Base-by-base conservation (phyloP, 495 filamentous ascomycete genomes). In the Tuber umbilicatum region DNA sequence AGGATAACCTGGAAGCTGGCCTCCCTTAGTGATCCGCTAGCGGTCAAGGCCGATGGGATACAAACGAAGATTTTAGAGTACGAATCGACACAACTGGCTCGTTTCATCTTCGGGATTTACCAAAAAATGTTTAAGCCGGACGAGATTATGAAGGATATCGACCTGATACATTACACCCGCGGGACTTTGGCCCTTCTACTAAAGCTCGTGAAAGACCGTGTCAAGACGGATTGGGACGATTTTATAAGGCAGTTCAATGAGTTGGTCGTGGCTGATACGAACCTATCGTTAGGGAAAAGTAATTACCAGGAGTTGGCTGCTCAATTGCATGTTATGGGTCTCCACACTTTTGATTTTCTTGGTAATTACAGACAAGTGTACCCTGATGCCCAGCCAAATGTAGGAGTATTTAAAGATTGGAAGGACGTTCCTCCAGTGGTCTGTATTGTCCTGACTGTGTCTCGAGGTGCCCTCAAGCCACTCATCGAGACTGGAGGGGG, bases 51-150 rank as follows among this genome's bases (percentile, higher is more conserved):
- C 35, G 73, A 78, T 35, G 69, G 74, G 68, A 55, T 74, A 73
- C 69, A 75, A 42, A 75, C 70, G 64, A 76, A 81, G 43, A 76
- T 76, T 38, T 55, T 75, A 35, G 42, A 67, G 4, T 79, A 84
- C 50, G 80, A 84, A 27, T 74, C 75, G 27, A 27, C 69, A 9
- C 82, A 83, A 38, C 80, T 86, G 16, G 83, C 85, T 55, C 55
- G 75, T 55, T 71, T 85, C 27, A 73, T 87, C 16, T 83, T 81
- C 70, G 70, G 77, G 38, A 41, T 86, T 42, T 86, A 87, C 74
- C 73, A 77, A 42, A 79, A 82, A 55, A 87, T 87, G 86, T 87
- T 87, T 74, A 45, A 71, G 17, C 35, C 81, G 31, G 86, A 87
- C 72, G 76, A 84, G 74, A 12, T 79, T 12, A 37, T 70, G 38